A percentile compares a stretch with the other conserved stretches of the same genome.
Evolutionary conservation across 495 filamentous ascomycete species (phyloP).

Genomic region (Penicillium malachiteum): DNA sequence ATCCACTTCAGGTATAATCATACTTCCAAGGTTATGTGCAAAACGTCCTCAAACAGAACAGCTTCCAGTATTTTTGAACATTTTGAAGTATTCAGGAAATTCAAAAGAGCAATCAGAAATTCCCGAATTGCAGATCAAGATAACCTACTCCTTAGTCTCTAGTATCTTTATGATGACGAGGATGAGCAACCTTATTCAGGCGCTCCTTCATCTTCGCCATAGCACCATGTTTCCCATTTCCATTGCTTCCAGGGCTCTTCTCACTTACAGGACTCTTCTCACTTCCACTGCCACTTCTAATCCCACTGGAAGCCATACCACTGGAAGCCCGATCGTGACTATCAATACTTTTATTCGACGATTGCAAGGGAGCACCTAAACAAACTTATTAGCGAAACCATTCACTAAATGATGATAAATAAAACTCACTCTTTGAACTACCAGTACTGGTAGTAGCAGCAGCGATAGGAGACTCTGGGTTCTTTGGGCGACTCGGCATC

Average conservation of each 20-base stretch:
- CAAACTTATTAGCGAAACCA: too few relatives aligned
- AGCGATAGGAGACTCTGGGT: not conserved
- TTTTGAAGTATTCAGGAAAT: too few relatives aligned
- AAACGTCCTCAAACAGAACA: too few relatives aligned
- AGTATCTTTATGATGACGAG: not conserved
- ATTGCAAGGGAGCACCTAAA: not conserved
- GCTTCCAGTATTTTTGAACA: too few relatives aligned
- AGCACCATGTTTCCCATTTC: conserved; percentile 15
- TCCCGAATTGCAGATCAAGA: not conserved
- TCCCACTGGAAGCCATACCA: not conserved
- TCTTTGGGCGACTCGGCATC: not conserved
- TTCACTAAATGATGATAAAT: too few relatives aligned
- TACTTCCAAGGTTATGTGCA: too few relatives aligned
- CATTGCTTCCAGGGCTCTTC: not conserved
- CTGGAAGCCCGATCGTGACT: conserved; percentile 3
- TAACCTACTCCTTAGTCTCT: not conserved
- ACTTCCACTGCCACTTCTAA: not conserved
- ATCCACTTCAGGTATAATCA: too few relatives aligned
- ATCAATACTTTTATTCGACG: conserved; percentile 5
- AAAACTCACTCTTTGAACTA: too few relatives aligned
- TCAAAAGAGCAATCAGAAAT: too few relatives aligned
- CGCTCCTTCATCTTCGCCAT: conserved; percentile 35
- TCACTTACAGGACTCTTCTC: conserved; percentile 13
- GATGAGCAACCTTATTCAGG: conserved; percentile 30
- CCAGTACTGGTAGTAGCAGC: not conserved